These are phyloP conservation scores for Pugionium cornutum DNA, from an alignment of 345 rosid genomes.

Conservation along the genomic window DNA sequence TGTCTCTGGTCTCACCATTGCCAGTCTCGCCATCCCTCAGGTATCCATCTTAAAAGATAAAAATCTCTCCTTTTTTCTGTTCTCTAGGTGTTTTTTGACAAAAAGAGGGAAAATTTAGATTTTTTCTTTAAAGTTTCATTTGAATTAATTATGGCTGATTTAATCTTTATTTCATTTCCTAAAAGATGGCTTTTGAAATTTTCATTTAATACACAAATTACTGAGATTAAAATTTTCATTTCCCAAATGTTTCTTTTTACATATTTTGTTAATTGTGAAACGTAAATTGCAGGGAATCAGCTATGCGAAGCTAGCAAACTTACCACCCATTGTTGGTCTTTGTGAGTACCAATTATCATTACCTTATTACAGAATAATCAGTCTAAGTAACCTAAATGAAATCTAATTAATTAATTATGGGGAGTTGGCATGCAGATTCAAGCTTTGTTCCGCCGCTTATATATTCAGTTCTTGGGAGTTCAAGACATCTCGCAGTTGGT, in stretches of 20 bases:
- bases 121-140: too few relatives aligned
- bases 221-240: too few relatives aligned
- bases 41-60: conserved; percentile 33
- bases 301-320: conserved; percentile 96
- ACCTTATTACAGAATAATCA: conserved; percentile 13
- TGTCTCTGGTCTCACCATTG: conserved; percentile 98
- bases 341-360: conserved; percentile 55
- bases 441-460: conserved; percentile 96
- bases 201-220: too few relatives aligned
- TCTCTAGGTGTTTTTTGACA: neutral
- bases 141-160: too few relatives aligned
- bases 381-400: neutral
- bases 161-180: too few relatives aligned
- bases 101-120: too few relatives aligned
- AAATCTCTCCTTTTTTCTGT: too few relatives aligned
- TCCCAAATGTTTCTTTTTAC: too few relatives aligned
- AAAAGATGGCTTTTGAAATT: too few relatives aligned
- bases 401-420: neutral
- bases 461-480: conserved; percentile 89
- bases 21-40: conserved; percentile 99
- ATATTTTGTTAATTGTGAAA: conserved; percentile 1
- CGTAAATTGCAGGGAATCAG: conserved; percentile 86
- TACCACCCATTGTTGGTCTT: conserved; percentile 90
- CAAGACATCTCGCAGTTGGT: conserved; percentile 88
- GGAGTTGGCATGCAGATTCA: conserved; percentile 68